Evolutionary conservation across 2,329 filamentous ascomycete species (phyloP).

Genomic region (Botrytis porri): DNA sequence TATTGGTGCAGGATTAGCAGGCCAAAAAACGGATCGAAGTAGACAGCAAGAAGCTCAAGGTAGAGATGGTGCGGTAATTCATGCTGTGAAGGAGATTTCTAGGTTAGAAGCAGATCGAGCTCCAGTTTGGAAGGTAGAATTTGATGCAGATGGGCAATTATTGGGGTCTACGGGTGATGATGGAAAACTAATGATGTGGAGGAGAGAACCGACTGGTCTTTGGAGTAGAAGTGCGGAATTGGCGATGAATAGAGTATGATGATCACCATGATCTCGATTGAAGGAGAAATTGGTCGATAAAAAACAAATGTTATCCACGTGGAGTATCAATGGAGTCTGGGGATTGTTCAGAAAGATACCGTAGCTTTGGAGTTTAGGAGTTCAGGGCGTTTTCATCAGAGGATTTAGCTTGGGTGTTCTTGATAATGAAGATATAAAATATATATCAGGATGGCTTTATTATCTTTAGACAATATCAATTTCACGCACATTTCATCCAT

Average conservation of each 20-base stretch:
- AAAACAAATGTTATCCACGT: neutral
- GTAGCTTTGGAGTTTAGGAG: neutral
- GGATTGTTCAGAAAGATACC: neutral
- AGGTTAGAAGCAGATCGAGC: slow-evolving; percentile 65
- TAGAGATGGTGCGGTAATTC: slow-evolving; percentile 63
- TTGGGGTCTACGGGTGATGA: slow-evolving; percentile 76
- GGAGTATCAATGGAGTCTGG: neutral
- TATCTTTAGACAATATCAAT: neutral
- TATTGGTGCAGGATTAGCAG: slow-evolving; percentile 52
- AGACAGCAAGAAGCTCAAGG: slow-evolving; percentile 45
- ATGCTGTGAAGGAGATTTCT: slow-evolving; percentile 61
- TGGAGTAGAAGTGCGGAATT: slow-evolving; percentile 37
- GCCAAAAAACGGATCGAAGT: slow-evolving; percentile 42
- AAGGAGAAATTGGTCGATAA: neutral
- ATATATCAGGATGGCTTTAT: neutral
- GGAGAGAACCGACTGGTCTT: slow-evolving; percentile 44
- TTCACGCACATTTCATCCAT: neutral
- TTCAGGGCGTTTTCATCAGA: neutral
- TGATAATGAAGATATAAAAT: neutral
- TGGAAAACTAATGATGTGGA: slow-evolving; percentile 61
- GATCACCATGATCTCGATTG: neutral
- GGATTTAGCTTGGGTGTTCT: neutral
- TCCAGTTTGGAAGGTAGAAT: slow-evolving; percentile 73
- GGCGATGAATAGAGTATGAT: slow-evolving; percentile 30
- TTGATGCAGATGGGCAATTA: slow-evolving; percentile 68